Evolutionary conservation across 2,329 filamentous ascomycete genomes (phyloP), one percentile per base, ranked within the genome.

Genomic region (Chaetomiaceae sp.): DNA sequence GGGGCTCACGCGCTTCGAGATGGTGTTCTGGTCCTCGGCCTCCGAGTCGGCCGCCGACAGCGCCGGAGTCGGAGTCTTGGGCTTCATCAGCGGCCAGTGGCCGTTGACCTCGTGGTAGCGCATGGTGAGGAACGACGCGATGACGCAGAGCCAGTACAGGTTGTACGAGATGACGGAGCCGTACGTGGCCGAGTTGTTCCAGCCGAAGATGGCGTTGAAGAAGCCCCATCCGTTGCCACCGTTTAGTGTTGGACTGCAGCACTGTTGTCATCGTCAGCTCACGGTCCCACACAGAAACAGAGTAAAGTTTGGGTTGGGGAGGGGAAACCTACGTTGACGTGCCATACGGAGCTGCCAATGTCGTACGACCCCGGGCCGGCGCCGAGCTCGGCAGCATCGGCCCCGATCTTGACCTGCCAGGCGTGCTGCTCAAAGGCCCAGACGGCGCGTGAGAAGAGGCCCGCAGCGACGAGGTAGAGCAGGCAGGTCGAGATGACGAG

Each of bases 101-200:
- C 77, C 76, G 54, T 72, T 74, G 31, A 67, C 63, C 70, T 93
- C 88, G 56, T 78, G 78, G 70, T 81, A 88, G 37, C 84, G 76
- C 74, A 92, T 76, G 30, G 71, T 58, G 13, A 81, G 54, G 64
- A 92, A 87, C 5, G 76, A 77, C 14, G 74, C 54, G 50, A 90
- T 89, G 58, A 89, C 76, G 8, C 73, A 74, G 44, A 93, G 69
- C 90, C 89, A 96, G 72, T 95, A 95, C 14, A 92, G 52, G 65
- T 93, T 95, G 72, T 95, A 95, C 1, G 86, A 83, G 56, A 95
- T 82, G 57, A 95, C 86, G 1, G 87, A 91, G 45, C 89, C 89
- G 61, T 92, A 90, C 2, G 89, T 95, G 5, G 87, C 90, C 12
- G 86, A 89, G 71, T 95, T 95, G 55, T 83, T 80, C 90, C 90